Evolutionary conservation across 441 rosid species (phyloP), one percentile per base, ranked within the genome.

Genomic region (Theobroma grandiflorum): DNA sequence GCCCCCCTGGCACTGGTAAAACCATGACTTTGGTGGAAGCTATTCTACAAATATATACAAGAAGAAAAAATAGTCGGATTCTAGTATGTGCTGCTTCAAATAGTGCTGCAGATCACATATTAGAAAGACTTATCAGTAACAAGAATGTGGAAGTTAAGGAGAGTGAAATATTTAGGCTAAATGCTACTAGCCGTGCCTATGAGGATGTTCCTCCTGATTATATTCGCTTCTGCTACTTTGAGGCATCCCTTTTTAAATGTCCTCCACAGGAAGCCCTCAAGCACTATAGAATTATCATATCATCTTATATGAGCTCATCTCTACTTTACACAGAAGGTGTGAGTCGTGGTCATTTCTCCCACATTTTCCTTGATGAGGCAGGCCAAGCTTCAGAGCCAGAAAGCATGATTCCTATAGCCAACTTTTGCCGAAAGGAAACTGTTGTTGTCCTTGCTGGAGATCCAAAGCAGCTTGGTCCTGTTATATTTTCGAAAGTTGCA

Each of bases 351-450:
- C 91, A 90, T 75, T 92, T 92, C 86, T 89, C 96, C 45, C 93
- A 92, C 80, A 82, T 92, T 68, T 91, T 92, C 84, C 81, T 92
- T 74, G 96, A 91, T 67, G 93, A 92, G 84, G 93, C 96, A 8
- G 96, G 92, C 72, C 94, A 92, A 86, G 96, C 93, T 65, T 92
- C 95, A 2, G 96, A 92, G 55, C 96, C 96, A n/a, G 95, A 92
- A 79, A 85, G 86, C 87, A 91, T 91, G 96, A 75, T 92, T 65
- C 91, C 94, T 2, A 61, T 91, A 6, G 84, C 90, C 59, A 74
- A 79, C 77, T 79, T 89, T 15, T 85, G 90, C 79, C 61, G 33
- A 57, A 85, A 63, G 64, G 82, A 88, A n/a, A 92, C 93, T 3
- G 92, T 91, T 45, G 86, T 91, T 66, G 91, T 91, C 70, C 89